Evolutionary conservation across 2,329 filamentous ascomycete species (phyloP).

Genomic region (Colletotrichum sansevieriae): DNA sequence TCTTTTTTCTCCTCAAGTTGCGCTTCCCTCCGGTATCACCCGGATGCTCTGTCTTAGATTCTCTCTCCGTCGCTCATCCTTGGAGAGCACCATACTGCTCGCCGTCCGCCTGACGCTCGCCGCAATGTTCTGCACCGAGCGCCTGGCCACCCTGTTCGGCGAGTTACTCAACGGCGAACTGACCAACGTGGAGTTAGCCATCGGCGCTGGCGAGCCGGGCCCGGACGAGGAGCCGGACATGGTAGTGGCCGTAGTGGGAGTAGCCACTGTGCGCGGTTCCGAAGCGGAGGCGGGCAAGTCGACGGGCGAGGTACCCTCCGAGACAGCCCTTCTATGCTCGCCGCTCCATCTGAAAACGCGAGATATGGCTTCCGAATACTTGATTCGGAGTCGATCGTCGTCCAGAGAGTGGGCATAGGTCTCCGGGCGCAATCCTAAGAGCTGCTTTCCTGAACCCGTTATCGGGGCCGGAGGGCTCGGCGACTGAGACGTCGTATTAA

Average conservation of each 20-base stretch:
- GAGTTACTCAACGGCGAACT: background rate
- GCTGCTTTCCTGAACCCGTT: slow-evolving; percentile 5
- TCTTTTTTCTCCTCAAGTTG: background rate
- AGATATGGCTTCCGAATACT: slow-evolving; percentile 38
- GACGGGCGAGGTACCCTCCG: slow-evolving; percentile 14
- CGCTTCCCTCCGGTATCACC: slow-evolving; percentile 47
- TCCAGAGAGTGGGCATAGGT: slow-evolving; percentile 33
- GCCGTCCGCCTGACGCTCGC: slow-evolving; percentile 41
- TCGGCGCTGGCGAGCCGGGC: slow-evolving; percentile 11
- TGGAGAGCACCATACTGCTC: slow-evolving; percentile 37
- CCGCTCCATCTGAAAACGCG: slow-evolving; percentile 39
- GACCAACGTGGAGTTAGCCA: background rate
- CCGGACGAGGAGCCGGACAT: background rate
- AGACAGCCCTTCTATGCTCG: slow-evolving; percentile 32
- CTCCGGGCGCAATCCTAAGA: background rate
- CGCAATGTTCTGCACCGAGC: slow-evolving; percentile 37
- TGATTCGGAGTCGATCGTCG: slow-evolving; percentile 34
- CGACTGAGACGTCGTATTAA: slow-evolving; percentile 19
- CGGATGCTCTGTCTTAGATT: slow-evolving; percentile 54
- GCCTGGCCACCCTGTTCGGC: slow-evolving; percentile 17
- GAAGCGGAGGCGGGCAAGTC: background rate
- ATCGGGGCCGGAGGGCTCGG: background rate
- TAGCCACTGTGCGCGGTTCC: slow-evolving; percentile 20
- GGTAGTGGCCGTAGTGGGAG: slow-evolving; percentile 6
- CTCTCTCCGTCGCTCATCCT: slow-evolving; percentile 51